Evolutionary conservation across 139 green algal genomes (phyloP).

Genomic region (Marvania coccoides): DNA sequence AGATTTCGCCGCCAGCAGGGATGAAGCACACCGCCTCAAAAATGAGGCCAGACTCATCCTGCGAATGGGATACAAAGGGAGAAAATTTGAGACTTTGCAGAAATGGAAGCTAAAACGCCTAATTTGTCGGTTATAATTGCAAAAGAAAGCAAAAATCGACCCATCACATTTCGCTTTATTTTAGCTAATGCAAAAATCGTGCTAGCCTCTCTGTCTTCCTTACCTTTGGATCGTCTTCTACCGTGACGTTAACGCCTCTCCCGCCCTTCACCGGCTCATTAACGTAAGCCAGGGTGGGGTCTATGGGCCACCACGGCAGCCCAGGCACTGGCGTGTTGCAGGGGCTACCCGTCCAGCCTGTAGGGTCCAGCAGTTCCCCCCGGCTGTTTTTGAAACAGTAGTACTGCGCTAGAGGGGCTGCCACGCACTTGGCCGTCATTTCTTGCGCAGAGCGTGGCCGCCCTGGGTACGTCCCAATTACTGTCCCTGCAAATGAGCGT

Average conservation of each 20-base stretch:
- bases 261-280: slow-evolving; percentile 42
- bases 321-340: slow-evolving; percentile 23
- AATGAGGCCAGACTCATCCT: slow-evolving; percentile 7
- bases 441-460: slow-evolving; percentile 13
- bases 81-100: too few relatives aligned
- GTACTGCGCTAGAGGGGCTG: slow-evolving; percentile 12
- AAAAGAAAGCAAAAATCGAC: too few relatives aligned
- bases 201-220: too few relatives aligned
- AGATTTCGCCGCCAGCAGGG: slow-evolving; percentile 25
- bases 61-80: too few relatives aligned
- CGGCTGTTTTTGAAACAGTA: slow-evolving; percentile 34
- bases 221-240: slow-evolving; percentile 29
- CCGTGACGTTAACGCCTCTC: slow-evolving; percentile 22
- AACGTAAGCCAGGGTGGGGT: slow-evolving; percentile 31
- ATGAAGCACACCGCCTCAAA: neutral
- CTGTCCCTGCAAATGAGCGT: too few relatives aligned
- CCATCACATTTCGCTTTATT: too few relatives aligned
- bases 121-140: too few relatives aligned
- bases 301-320: slow-evolving; percentile 29
- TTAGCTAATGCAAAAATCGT: too few relatives aligned
- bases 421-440: slow-evolving; percentile 37
- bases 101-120: too few relatives aligned
- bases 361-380: slow-evolving; percentile 38
- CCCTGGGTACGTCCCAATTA: slow-evolving; percentile 50
- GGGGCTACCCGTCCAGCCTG: slow-evolving; percentile 27